A percentile compares a stretch with the other conserved stretches of the same genome.
Conservation (phyloP, 768 basidiomycete species). For the Rhodotorula graminis region DNA sequence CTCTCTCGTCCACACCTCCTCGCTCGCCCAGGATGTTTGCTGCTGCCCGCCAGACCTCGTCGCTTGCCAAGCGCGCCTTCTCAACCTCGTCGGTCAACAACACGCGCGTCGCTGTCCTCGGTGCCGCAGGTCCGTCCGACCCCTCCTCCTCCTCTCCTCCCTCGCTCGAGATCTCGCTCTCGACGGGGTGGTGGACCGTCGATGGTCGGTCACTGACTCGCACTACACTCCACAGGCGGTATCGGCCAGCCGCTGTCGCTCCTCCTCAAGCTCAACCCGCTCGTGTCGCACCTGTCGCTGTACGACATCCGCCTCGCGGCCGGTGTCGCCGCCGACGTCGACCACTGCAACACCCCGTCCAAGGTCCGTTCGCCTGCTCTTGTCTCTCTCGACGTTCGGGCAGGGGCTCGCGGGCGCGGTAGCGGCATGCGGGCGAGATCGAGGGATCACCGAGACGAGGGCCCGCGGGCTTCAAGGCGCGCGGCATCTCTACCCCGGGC, state of each 20-base stretch:
- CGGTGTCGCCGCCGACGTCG: conserved; percentile 95
- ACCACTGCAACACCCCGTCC: conserved; percentile 82
- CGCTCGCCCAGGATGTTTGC: conserved; percentile 18
- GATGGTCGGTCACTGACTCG: background rate
- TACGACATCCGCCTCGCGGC: conserved; percentile 94
- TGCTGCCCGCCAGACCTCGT: background rate
- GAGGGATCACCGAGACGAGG: background rate
- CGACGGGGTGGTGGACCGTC: no score
- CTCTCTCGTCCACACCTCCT: background rate
- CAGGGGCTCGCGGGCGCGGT: no score
- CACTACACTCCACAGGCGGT: background rate
- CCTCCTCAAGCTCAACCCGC: conserved; percentile 84
- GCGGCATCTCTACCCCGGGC: background rate
- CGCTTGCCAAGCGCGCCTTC: conserved; percentile 26
- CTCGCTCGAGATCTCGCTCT: background rate
- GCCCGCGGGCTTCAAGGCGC: background rate
- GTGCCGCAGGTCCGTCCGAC: conserved; percentile 71
- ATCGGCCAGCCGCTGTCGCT: conserved; percentile 96
- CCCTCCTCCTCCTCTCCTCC: background rate
- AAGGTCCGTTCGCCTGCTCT: conserved; percentile 52
- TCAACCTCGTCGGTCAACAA: conserved; percentile 30
- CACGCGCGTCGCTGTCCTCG: conserved; percentile 91
- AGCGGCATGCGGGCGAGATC: background rate
- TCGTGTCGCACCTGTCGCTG: conserved; percentile 53
- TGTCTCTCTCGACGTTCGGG: conserved; percentile 35